These are phyloP conservation scores for Aspergillus pseudoglaucus DNA, from an alignment of 2,329 filamentous ascomycete genomes.

Conservation along the genomic window DNA sequence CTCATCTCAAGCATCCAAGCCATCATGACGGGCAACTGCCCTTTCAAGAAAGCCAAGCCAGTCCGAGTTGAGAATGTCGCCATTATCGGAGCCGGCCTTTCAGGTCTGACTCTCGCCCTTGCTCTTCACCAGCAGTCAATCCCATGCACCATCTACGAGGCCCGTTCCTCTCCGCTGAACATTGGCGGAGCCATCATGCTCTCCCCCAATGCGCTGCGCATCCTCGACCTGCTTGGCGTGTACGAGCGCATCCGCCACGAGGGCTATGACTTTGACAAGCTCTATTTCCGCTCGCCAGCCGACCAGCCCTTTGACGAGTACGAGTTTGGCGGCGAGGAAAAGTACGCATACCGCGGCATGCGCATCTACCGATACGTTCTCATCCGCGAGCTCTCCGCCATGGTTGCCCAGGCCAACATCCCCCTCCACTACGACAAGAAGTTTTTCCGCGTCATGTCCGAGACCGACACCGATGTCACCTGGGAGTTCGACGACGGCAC, in stretches of 20 bases:
- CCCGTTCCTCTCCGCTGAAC: conserved; percentile 38
- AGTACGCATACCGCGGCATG: conserved; percentile 49
- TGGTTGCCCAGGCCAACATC: conserved; percentile 33
- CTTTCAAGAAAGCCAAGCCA: no score
- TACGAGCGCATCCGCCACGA: conserved; percentile 41
- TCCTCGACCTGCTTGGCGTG: conserved; percentile 47
- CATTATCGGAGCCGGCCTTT: conserved; percentile 45
- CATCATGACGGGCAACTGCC: no score
- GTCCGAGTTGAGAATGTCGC: conserved; percentile 22
- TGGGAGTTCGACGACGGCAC: conserved; percentile 46
- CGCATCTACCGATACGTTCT: conserved; percentile 51
- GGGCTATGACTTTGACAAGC: conserved; percentile 47
- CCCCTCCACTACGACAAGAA: conserved; percentile 44
- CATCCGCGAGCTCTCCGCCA: conserved; percentile 43
- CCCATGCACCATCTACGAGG: conserved; percentile 47
- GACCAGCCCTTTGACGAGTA: conserved; percentile 32
- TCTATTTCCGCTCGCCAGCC: conserved; percentile 41
- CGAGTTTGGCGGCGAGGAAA: conserved; percentile 43
- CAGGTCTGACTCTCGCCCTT: conserved; percentile 51
- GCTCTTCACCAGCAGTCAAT: conserved; percentile 49
- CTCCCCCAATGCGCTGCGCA: conserved; percentile 52
- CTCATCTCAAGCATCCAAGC: background rate
- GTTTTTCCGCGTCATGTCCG: conserved; percentile 39
- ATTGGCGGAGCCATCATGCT: conserved; percentile 54
- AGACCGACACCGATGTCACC: conserved; percentile 36